Base-by-base conservation (phyloP, 2,329 filamentous ascomycete genomes). In the Fusarium nanum region DNA sequence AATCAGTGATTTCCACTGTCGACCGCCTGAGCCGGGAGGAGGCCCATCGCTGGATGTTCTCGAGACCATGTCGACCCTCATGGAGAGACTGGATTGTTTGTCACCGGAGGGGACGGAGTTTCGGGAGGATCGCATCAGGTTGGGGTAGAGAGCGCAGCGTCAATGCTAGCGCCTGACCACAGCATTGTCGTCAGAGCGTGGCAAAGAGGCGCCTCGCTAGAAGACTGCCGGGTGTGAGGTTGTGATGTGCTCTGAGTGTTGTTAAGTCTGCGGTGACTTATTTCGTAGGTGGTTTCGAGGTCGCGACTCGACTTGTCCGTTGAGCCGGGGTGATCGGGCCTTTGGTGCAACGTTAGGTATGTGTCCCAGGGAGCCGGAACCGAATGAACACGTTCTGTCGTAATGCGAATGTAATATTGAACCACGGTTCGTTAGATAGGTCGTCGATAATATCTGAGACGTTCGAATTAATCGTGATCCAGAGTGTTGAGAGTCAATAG, bases 41-140 rank as follows among this genome's bases (percentile, higher is more conserved):
- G 63, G 64, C 58, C 70, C 75, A 40, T 79, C 78, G 61, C 75
- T 77, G 8, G 71, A 71, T 48, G 72, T 75, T 60, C 76, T 76
- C n/a, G 77, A 73, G 54, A 79, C 76, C 75, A 76, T 77, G 46
- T 69, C 62, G 65, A 64, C 42, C 66, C 62, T 67, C 61, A 69
- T 71, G 37, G 49, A 60, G 37, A 67, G 37, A 25, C 57, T 59
- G 4, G 64, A 42, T 11, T 66, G 57, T 61, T 72, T 68, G 50
- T 70, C 68, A 44, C 59, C 46, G 40, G 63, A 34, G 11, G 63
- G 56, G 41, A 60, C 62, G 64, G 72, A 59, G 40, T 40, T 60
- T 41, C 70, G 63, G 46, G 60, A 60, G 44, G 73, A 64, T 64
- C 62, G 73, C 73, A 74, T 75, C 68, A 75, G 59, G 73, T 53